A percentile compares a stretch with the other conserved stretches of the same genome.
Conservation (phyloP, 371 early-diverging fungal species). For the Rhizomucor pusillus region DNA sequence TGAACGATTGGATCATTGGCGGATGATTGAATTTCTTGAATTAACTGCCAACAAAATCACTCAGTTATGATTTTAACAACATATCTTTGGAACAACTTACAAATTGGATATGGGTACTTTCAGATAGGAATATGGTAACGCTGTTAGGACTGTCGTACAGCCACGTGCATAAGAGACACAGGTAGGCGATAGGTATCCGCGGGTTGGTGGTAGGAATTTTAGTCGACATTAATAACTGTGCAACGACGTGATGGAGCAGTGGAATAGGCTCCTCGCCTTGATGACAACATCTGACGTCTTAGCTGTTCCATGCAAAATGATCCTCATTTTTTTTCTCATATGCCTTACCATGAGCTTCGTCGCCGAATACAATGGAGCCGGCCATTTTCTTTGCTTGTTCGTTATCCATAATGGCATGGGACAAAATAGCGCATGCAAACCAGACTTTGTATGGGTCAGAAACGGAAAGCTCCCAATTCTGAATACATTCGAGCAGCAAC, state of each 20-base stretch:
- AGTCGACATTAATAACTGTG: conserved; percentile 58
- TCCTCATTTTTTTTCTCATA: not conserved
- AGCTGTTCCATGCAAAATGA: not conserved
- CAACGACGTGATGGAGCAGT: conserved; percentile 56
- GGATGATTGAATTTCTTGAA: conserved; percentile 85
- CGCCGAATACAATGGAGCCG: conserved; percentile 71
- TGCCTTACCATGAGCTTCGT: conserved; percentile 53
- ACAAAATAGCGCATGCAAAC: conserved; percentile 84
- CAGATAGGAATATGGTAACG: conserved; percentile 81
- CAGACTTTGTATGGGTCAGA: conserved; percentile 84
- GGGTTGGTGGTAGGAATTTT: conserved; percentile 54
- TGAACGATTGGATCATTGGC: conserved; percentile 82
- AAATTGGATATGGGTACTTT: conserved; percentile 87
- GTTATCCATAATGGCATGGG: conserved; percentile 75
- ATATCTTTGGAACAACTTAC: conserved; percentile 43
- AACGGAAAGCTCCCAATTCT: conserved; percentile 69
- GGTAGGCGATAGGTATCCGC: conserved; percentile 71
- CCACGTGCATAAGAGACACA: conserved; percentile 79
- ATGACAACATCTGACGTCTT: not conserved
- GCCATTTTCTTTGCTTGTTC: conserved; percentile 74
- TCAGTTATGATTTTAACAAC: not conserved
- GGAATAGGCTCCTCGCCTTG: conserved; percentile 57
- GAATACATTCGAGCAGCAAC: conserved; percentile 70
- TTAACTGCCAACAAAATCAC: conserved; percentile 49
- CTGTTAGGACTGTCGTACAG: conserved; percentile 74